Evolutionary conservation across 192 early-diverging fungal species (phyloP), one percentile per base, ranked within the genome.

Genomic region (Backusella morwellensis): DNA sequence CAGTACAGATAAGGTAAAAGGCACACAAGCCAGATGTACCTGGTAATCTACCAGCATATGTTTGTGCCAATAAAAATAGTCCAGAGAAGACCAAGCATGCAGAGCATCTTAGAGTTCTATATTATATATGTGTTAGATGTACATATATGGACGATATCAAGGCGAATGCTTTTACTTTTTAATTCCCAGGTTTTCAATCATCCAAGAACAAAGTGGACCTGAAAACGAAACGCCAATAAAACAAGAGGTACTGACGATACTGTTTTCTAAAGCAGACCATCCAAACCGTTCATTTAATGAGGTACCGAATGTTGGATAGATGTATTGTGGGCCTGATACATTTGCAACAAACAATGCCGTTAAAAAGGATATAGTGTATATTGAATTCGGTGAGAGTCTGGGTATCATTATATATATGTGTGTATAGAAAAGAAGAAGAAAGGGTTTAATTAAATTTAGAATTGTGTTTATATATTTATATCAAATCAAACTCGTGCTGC

Each of bases 171-270:
- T 15, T 59, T 70, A 77, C 74, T 41, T 75, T 68, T 6, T 26
- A 32, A 72, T 70, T 7, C 35, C 78, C 38, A 52, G 40, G 32
- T 8, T 67, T 72, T 80, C 78, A 41, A 80, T 73, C 26, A 80
- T 19, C 78, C 70, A 75, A 29, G 78, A 50, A 67, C 73, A 71
- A n/a, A 80, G 35, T 19, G 78, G 78, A 1, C 78, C 78, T 35
- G 78, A 80, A 47, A 80, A 80, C 2, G 74, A 75, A 38, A 75
- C 74, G 12, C 78, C 78, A 38, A 80, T 35, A 35, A 80, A 80
- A 1, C 67, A 69, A 4, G 78, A 69, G 6, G 78, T 80, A 52
- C 78, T 80, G 29, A 80, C 78, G 38, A 80, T 35, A 52, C 78
- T 80, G 41, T 80, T 80, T 34, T 80, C 68, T 1, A 80, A 26